Conservation (phyloP, 1,139 yeast species). For the Barnettozyma hawaiiensis region DNA sequence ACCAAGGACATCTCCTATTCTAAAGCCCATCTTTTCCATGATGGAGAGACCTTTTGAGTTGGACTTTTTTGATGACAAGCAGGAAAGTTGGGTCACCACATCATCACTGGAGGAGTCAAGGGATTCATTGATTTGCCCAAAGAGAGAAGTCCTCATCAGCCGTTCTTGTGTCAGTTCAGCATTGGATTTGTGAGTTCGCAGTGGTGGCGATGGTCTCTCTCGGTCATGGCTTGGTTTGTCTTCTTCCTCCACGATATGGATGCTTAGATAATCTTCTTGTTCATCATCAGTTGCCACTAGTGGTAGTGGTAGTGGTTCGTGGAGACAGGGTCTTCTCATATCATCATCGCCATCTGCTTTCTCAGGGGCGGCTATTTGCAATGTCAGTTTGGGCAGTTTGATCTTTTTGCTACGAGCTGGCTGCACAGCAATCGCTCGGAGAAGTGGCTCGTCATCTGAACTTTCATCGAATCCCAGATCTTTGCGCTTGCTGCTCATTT, state of each 20-base stretch:
- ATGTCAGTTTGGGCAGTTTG: constrained; percentile 13
- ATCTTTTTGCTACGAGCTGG: neutral
- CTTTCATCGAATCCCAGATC: constrained; percentile 25
- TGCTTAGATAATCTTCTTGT: constrained; percentile 16
- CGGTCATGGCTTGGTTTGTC: constrained; percentile 7
- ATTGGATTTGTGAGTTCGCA: neutral
- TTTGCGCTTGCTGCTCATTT: constrained; percentile 18
- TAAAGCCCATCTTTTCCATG: constrained; percentile 55
- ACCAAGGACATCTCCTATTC: constrained; percentile 42
- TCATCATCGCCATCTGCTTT: constrained; percentile 23
- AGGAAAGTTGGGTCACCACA: constrained; percentile 1
- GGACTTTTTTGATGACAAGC: neutral
- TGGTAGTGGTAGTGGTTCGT: neutral
- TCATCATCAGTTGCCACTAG: neutral
- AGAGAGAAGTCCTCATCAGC: constrained; percentile 7
- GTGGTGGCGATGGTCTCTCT: neutral
- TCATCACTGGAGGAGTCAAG: neutral
- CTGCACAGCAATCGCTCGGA: neutral
- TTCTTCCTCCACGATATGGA: constrained; percentile 15
- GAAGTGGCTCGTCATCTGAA: constrained; percentile 14
- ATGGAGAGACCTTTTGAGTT: constrained; percentile 43
- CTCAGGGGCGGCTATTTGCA: constrained; percentile 3
- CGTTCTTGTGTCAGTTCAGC: constrained; percentile 2
- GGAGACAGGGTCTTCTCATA: constrained; percentile 12
- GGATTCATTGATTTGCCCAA: constrained; percentile 4